Evolutionary conservation across 768 basidiomycete genomes (phyloP), one percentile per base, ranked within the genome.

Genomic region (Clavulina sp.): DNA sequence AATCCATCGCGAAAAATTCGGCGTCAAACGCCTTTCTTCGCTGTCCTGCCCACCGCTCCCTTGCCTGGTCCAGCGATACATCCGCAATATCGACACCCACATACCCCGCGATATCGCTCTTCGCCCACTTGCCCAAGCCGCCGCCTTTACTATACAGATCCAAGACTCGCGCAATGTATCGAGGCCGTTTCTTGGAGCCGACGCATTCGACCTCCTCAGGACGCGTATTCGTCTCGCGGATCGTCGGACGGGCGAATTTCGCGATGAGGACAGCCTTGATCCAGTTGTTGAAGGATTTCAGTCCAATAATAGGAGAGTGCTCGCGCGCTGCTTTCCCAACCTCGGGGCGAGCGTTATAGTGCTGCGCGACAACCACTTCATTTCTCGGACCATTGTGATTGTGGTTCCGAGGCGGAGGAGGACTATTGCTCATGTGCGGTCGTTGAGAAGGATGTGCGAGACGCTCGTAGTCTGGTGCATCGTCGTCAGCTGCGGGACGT

Each of bases 281-380:
- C 95, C 95, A 99, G 69, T 99, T 99, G 69, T 99, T 99, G 69
- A 97, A 99, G 62, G 75, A 83, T 66, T 95, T 96, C 51, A 99
- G 75, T 32, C 95, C 95, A 51, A 95, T 88, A 59, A 97, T 99
- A 40, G 91, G 88, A 4, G 92, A 96, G 18, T 83, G 78, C 57
- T 74, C 74, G 30, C 95, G 84, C 60, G 84, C 79, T 6, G 77
- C 71, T 29, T 87, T 77, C 52, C 88, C 89, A 6, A 93, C 83
- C 54, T 99, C 91, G 4, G 91, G 91, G 7, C 95, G 77, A 13
- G 78, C 74, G 64, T 99, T 97, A 66, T 99, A 89, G 62, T 89
- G 87, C 34, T 81, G 66, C 18, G 82, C 75, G 33, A 89, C 82
- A 43, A 79, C 74, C 1, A 72, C 77, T 1, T 80, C 76, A 60